phyloP scores from a whole-genome alignment of 305 asterid species.

The Caryopteris hybrid region DNA sequence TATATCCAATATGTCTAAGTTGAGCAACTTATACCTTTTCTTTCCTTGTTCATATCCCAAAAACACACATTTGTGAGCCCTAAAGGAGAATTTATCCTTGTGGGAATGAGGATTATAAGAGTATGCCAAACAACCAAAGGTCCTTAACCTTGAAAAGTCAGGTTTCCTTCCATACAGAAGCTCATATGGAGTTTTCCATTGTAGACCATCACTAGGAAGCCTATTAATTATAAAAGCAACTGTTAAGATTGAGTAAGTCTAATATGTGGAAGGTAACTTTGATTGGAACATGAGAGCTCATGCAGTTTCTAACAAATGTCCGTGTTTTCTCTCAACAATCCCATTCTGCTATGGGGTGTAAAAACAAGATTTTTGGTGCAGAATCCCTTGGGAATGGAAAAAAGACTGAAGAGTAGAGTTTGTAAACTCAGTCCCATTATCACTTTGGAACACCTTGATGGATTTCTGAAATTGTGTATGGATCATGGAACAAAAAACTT shows the following conservation, averaged over 20 bases:
- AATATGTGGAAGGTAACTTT: neutral
- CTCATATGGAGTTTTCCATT: neutral
- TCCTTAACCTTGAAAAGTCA: neutral
- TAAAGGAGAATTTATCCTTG: neutral
- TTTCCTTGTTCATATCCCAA: neutral
- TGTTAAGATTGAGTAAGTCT: neutral
- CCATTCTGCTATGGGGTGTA: neutral
- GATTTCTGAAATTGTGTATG: neutral
- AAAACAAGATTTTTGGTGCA: neutral
- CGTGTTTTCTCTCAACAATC: neutral
- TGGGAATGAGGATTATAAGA: rapidly evolving
- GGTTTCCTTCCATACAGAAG: neutral
- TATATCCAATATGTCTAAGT: neutral
- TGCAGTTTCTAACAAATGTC: neutral
- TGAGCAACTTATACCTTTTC: neutral
- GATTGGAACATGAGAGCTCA: neutral
- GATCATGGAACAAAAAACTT: neutral
- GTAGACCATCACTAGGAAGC: neutral
- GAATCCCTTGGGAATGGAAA: no score
- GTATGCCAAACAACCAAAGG: neutral
- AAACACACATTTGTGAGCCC: neutral
- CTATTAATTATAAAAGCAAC: neutral
- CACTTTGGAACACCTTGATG: neutral
- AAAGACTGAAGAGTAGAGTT: neutral
- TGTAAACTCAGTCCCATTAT: neutral